A percentile compares a stretch with the other conserved stretches of the same genome.
Conservation (phyloP, 306 rosid genomes). For the Ochetophila trinervis region DNA sequence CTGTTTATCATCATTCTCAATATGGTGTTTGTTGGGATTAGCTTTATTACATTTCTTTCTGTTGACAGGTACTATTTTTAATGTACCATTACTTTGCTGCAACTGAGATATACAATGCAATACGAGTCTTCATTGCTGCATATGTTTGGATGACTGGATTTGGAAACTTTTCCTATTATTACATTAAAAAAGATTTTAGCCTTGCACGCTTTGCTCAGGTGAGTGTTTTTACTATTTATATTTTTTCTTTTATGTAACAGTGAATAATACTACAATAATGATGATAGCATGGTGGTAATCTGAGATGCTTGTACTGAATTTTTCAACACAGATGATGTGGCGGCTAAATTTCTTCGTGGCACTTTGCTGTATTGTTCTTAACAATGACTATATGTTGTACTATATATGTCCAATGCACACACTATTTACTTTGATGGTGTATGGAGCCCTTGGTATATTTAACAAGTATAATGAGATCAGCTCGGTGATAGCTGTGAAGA, state of each 20-base stretch:
- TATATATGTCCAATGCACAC: slow-evolving; percentile 99
- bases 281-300: not conserved
- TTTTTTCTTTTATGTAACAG: not conserved
- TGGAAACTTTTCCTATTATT: slow-evolving; percentile 97
- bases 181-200: slow-evolving; percentile 91
- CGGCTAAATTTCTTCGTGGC: slow-evolving; percentile 89
- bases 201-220: slow-evolving; percentile 95
- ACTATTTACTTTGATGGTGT: slow-evolving; percentile 94
- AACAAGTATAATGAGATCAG: slow-evolving; percentile 79
- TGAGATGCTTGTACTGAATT: slow-evolving; percentile 12
- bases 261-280: not conserved
- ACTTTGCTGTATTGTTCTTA: slow-evolving; percentile 88
- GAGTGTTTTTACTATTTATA: not conserved
- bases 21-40: not conserved
- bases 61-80: slow-evolving; percentile 80
- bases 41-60: slow-evolving; percentile 3
- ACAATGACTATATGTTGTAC: slow-evolving; percentile 90
- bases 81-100: slow-evolving; percentile 99
- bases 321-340: slow-evolving; percentile 93
- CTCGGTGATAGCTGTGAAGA: slow-evolving; percentile 76
- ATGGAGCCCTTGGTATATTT: slow-evolving; percentile 92
- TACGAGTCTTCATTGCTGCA: slow-evolving; percentile 94
- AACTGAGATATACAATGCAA: slow-evolving; percentile 92
- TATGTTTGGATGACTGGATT: slow-evolving; percentile 99
- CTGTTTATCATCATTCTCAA: not conserved